Conservation (phyloP, 148 eudicot species). For the Cornus florida region DNA sequence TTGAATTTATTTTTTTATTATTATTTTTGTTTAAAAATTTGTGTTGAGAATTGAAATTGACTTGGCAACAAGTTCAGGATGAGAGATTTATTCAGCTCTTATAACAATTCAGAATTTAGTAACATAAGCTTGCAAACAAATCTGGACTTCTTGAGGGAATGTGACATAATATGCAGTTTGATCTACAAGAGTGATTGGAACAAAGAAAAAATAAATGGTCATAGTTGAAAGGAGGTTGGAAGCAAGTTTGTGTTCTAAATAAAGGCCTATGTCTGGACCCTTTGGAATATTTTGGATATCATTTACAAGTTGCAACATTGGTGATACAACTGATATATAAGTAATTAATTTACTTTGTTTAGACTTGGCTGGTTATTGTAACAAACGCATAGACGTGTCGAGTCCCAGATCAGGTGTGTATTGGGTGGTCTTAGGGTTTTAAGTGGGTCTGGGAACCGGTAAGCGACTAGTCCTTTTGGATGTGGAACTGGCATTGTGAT, state of each 20-base stretch:
- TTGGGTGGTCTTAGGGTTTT: too few relatives aligned
- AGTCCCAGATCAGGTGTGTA: too few relatives aligned
- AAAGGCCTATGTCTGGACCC: background rate
- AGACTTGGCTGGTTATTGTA: background rate
- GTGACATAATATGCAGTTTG: background rate
- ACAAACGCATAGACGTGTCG: too few relatives aligned
- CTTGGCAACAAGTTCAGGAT: background rate
- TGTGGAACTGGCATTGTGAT: too few relatives aligned
- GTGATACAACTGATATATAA: background rate
- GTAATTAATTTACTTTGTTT: background rate
- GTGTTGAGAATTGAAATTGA: background rate
- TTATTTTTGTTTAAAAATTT: background rate
- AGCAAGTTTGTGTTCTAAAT: background rate
- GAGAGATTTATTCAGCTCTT: background rate
- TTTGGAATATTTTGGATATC: background rate
- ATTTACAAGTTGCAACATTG: background rate
- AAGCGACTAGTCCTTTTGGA: too few relatives aligned
- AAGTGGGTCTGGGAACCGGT: too few relatives aligned
- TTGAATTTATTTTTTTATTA: background rate
- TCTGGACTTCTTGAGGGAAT: background rate
- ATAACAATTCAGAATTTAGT: background rate
- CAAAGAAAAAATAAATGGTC: background rate
- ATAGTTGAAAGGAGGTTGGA: too few relatives aligned
- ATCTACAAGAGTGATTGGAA: background rate
- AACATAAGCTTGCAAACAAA: background rate